Conservation (phyloP, 805 yeast genomes). For the Lachancea cidri region DNA sequence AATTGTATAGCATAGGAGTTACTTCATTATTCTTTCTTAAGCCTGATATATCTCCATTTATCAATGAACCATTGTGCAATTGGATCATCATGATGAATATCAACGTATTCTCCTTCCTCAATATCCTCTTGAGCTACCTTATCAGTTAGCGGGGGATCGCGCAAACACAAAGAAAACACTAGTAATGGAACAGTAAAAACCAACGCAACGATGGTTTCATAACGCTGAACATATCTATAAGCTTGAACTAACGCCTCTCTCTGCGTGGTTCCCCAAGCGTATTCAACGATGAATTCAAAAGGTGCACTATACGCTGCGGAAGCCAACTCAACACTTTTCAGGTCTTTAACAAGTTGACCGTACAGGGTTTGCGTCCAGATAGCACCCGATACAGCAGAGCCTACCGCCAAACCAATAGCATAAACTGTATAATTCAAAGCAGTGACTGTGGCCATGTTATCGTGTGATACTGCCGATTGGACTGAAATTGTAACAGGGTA, state of each 20-base stretch:
- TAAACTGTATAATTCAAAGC: constrained; percentile 56
- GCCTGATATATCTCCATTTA: neutral
- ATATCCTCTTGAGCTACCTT: constrained; percentile 24
- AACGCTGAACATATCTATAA: constrained; percentile 54
- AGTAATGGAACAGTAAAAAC: constrained; percentile 26
- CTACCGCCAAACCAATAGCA: constrained; percentile 60
- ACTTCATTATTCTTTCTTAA: neutral
- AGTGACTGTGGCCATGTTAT: constrained; percentile 61
- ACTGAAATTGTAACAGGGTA: constrained; percentile 59
- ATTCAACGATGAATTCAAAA: constrained; percentile 39
- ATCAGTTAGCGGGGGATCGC: constrained; percentile 25
- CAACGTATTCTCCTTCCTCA: constrained; percentile 22
- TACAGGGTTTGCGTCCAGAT: constrained; percentile 64
- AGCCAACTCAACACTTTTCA: constrained; percentile 39
- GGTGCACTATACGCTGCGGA: constrained; percentile 49
- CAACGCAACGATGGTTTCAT: constrained; percentile 44
- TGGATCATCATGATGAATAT: constrained; percentile 14
- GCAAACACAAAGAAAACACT: constrained; percentile 21
- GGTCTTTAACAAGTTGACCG: constrained; percentile 33
- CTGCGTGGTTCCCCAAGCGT: constrained; percentile 60
- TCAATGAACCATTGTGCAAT: constrained; percentile 17
- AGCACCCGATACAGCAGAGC: constrained; percentile 63
- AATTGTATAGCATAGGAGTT: too few relatives aligned
- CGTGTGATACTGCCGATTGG: constrained; percentile 57
- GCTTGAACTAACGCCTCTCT: constrained; percentile 53